Percentiles rank a stretch among this genome's conserved stretches.
Evolutionary conservation across 2,329 filamentous ascomycete genomes (phyloP).

Genomic region (Trichoderma breve): DNA sequence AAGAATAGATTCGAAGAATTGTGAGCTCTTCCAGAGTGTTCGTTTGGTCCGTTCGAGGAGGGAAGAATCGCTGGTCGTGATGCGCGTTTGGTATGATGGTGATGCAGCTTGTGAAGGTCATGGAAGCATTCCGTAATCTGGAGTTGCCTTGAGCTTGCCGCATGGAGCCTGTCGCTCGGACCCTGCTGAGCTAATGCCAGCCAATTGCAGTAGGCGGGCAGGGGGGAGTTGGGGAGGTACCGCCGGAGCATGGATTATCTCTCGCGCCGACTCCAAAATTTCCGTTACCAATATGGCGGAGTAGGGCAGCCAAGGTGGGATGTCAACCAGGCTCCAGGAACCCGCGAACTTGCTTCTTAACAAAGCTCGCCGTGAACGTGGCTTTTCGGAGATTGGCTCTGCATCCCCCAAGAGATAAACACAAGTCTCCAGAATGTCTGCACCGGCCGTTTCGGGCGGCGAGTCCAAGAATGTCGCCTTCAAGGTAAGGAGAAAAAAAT

Average conservation of each 20-base stretch:
- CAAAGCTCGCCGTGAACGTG: slow-evolving; percentile 33
- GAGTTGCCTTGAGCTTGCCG: slow-evolving; percentile 41
- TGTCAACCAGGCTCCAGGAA: slow-evolving; percentile 34
- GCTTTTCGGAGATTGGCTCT: slow-evolving; percentile 28
- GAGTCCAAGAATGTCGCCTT: slow-evolving; percentile 54
- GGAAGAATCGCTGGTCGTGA: slow-evolving; percentile 2
- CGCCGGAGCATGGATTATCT: slow-evolving; percentile 42
- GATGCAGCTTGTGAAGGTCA: slow-evolving; percentile 30
- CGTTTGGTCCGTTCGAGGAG: neutral
- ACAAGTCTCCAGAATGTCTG: slow-evolving; percentile 49
- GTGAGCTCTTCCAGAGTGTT: neutral
- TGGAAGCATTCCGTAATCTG: slow-evolving; percentile 42
- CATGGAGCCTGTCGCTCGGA: slow-evolving; percentile 30
- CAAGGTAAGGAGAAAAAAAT: slow-evolving; percentile 44
- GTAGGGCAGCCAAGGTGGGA: slow-evolving; percentile 43
- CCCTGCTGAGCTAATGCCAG: slow-evolving; percentile 27
- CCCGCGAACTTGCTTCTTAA: slow-evolving; percentile 29
- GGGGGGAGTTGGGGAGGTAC: slow-evolving; percentile 23
- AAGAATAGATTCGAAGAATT: neutral
- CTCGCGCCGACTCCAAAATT: slow-evolving; percentile 41
- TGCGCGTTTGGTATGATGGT: slow-evolving; percentile 28
- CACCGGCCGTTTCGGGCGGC: slow-evolving; percentile 39
- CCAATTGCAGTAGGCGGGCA: slow-evolving; percentile 18
- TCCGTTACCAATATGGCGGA: slow-evolving; percentile 35
- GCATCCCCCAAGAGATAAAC: slow-evolving; percentile 8